Base-by-base conservation (phyloP, 106 monocot genomes). In the Acorus gramineus region DNA sequence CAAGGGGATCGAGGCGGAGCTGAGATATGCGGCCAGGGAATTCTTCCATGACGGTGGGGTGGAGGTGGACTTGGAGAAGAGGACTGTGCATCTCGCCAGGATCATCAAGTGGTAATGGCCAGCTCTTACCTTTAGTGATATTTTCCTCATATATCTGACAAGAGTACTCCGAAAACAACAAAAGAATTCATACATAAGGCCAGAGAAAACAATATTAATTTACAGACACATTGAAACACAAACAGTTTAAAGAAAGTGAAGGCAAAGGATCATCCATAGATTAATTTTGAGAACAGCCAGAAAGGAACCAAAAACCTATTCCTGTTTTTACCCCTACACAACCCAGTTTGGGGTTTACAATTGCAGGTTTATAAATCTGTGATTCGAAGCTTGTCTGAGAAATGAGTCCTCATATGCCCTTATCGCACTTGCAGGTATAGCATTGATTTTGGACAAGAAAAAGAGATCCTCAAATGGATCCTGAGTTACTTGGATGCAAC, bases 391-490 rank as follows among this genome's bases (percentile, higher is more conserved):
- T 55, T 46, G 44, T 5, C 56, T 14, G 55, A 54, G 2, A 12
- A 8, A 55, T 48, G 58, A 7, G 10, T 5, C 57, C 57, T 13
- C 11, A 28, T n/a, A 57, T 3, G 4, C 9, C 44, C 3, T 44
- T 42, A 66, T 44, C 7, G 60, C 14, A 3, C 7, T 69, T 42
- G 42, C 83, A 93, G 93, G 93, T 85, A 90, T 55, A 69, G 73
- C 47, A 68, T 56, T 44, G 95, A 96, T 75, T 96, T 96, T 62
- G 86, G 80, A 42, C 71, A 87, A 61, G 90, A 82, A 2, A 90
- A 77, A 55, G 95, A 87, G 8, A 66, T 87, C 49, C 79, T 96
- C n/a, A 82, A 82, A 57, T 90, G 95, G 95, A 73, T 90, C 50
- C 46, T 96, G 52, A 72, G 70, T 54, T 96, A 82, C 64, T 46